A percentile compares a stretch with the other conserved stretches of the same genome.
phyloP scores from a whole-genome alignment of 371 early-diverging fungal species.

The Mucor ambiguus region DNA sequence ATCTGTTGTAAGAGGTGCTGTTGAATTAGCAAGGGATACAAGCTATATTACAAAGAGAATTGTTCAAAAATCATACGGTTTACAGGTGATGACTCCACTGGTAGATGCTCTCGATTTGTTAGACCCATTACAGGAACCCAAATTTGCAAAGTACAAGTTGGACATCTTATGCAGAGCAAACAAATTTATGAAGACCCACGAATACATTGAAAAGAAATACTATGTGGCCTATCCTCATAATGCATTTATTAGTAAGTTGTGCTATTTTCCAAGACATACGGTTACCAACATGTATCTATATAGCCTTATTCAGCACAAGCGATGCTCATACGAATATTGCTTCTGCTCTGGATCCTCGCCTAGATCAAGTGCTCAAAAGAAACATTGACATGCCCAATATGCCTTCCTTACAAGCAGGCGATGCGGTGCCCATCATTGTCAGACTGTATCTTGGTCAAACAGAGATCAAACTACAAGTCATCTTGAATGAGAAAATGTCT shows the following conservation, averaged over 20 bases:
- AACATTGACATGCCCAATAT: constrained; percentile 12
- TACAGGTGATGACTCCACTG: constrained; percentile 7
- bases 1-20: constrained; percentile 20
- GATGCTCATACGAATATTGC: background rate
- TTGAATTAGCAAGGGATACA: constrained; percentile 13
- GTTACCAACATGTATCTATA: background rate
- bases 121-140: background rate
- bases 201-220: constrained; percentile 10
- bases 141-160: constrained; percentile 4
- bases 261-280: background rate
- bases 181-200: background rate
- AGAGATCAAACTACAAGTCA: constrained; percentile 10
- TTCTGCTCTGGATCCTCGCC: constrained; percentile 2
- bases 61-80: constrained; percentile 12
- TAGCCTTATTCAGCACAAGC: background rate
- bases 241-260: constrained; percentile 10
- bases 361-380: background rate
- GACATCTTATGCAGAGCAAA: background rate
- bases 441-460: constrained; percentile 17
- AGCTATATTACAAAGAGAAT: constrained; percentile 15
- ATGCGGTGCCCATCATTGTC: constrained; percentile 4
- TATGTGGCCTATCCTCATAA: constrained; percentile 13
- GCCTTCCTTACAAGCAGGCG: background rate
- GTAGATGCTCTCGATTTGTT: background rate
- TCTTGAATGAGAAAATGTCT: background rate